Percentiles rank a stretch among this genome's conserved stretches.
Evolutionary conservation across 75 land plant species (phyloP).

Genomic region (Selaginella moellendorffii): DNA sequence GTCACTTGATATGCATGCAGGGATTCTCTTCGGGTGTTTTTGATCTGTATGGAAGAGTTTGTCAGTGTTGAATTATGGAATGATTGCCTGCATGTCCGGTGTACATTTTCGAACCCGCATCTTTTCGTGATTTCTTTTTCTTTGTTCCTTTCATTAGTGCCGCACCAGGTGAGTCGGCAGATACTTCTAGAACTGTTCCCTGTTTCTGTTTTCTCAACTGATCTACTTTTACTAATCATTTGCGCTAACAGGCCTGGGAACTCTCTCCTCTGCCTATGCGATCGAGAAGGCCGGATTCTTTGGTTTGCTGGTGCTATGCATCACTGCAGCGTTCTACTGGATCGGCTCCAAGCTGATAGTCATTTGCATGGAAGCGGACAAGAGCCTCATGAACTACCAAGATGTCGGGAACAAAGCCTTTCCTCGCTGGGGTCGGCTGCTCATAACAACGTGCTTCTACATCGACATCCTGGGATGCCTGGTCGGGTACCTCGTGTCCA

Average conservation of each 20-base stretch:
- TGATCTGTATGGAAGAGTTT: neutral
- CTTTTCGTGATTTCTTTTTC: too few relatives aligned
- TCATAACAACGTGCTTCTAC: neutral
- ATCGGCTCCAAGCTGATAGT: neutral
- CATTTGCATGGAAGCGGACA: neutral
- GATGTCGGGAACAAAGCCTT: neutral
- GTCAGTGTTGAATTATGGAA: too few relatives aligned
- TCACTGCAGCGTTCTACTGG: neutral
- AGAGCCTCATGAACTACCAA: conserved; percentile 1
- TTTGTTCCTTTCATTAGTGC: too few relatives aligned
- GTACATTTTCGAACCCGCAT: too few relatives aligned
- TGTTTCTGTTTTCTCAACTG: too few relatives aligned
- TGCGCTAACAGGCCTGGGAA: conserved; percentile 1
- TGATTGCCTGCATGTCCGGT: too few relatives aligned
- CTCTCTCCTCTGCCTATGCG: neutral
- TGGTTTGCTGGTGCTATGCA: neutral
- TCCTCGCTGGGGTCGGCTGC: neutral
- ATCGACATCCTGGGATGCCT: neutral
- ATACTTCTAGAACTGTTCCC: too few relatives aligned
- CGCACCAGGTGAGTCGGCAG: too few relatives aligned
- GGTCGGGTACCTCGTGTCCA: neutral
- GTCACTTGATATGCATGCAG: too few relatives aligned
- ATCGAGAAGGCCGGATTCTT: conserved; percentile 1
- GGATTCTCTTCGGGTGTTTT: too few relatives aligned
- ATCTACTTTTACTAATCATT: too few relatives aligned